Evolutionary conservation across 805 yeast species (phyloP).

Genomic region (Wickerhamiella cacticola): DNA sequence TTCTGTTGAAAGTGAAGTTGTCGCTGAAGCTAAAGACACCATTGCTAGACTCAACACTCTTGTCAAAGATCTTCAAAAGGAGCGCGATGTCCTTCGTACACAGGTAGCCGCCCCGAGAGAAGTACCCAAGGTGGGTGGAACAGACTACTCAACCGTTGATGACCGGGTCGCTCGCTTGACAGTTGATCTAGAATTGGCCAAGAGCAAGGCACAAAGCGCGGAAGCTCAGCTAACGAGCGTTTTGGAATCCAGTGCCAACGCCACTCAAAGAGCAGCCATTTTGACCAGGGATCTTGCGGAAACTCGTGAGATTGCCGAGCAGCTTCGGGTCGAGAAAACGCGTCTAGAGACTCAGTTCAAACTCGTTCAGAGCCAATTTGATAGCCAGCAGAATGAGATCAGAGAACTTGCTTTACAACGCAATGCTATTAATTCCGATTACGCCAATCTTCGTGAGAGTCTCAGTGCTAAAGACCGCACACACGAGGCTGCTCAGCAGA

Average conservation of each 20-base stretch:
- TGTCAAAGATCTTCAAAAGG: constrained; percentile 3
- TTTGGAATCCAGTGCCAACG: background rate
- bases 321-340: background rate
- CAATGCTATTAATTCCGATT: background rate
- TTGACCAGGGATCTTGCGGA: background rate
- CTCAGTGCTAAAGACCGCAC: constrained; percentile 30
- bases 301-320: constrained; percentile 7
- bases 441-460: background rate
- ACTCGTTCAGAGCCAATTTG: background rate
- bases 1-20: constrained; percentile 25
- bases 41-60: constrained; percentile 22
- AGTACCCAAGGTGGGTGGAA: background rate
- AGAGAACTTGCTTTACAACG: background rate
- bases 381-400: background rate
- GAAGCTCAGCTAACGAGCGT: background rate
- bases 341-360: constrained; percentile 1
- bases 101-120: background rate
- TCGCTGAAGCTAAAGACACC: constrained; percentile 28
- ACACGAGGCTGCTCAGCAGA: constrained; percentile 40
- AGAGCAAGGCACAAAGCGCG: background rate
- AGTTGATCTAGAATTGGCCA: background rate
- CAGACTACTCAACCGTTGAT: no score
- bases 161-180: background rate
- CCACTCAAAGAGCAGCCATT: background rate
- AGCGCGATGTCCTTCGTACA: constrained; percentile 3